Evolutionary conservation across 495 filamentous ascomycete genomes (phyloP).

Genomic region (Aspergillus cristatus): DNA sequence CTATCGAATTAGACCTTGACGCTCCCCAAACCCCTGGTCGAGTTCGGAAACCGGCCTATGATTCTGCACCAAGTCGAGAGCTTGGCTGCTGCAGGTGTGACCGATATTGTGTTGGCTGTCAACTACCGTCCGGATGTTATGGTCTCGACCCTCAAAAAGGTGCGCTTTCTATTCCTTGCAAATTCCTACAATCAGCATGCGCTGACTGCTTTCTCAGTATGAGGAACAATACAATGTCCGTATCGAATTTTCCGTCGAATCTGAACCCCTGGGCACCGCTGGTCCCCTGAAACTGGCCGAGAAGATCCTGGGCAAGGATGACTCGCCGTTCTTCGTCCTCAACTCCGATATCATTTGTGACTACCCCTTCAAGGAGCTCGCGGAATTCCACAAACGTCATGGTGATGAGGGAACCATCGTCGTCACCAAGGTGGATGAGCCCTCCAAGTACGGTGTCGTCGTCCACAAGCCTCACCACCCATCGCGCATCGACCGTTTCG

Average conservation of each 20-base stretch:
- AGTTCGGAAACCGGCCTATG: conserved; percentile 98
- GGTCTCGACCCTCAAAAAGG: conserved; percentile 64
- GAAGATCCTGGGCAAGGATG: conserved; percentile 85
- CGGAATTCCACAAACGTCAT: conserved; percentile 79
- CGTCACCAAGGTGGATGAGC: conserved; percentile 98
- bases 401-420: conserved; percentile 97
- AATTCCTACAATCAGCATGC: not conserved
- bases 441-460: conserved; percentile 97
- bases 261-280: conserved; percentile 90
- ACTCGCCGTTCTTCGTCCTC: conserved; percentile 95
- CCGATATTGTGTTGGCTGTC: conserved; percentile 94
- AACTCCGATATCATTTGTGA: conserved; percentile 99
- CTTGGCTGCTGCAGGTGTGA: conserved; percentile 89
- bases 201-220: conserved; percentile 47
- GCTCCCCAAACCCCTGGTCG: conserved; percentile 92
- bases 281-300: conserved; percentile 95
- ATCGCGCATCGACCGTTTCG: conserved; percentile 94
- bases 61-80: conserved; percentile 97
- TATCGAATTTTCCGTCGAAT: conserved; percentile 95
- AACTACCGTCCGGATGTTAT: conserved; percentile 99
- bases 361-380: conserved; percentile 86
- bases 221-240: conserved; percentile 83
- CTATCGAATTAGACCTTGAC: conserved; percentile 95
- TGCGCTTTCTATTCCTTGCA: conserved; percentile 9
- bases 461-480: conserved; percentile 94